A percentile compares a stretch with the other conserved stretches of the same genome.
Conservation (phyloP, 2,329 filamentous ascomycete genomes). For the Pseudocercospora vitis region DNA sequence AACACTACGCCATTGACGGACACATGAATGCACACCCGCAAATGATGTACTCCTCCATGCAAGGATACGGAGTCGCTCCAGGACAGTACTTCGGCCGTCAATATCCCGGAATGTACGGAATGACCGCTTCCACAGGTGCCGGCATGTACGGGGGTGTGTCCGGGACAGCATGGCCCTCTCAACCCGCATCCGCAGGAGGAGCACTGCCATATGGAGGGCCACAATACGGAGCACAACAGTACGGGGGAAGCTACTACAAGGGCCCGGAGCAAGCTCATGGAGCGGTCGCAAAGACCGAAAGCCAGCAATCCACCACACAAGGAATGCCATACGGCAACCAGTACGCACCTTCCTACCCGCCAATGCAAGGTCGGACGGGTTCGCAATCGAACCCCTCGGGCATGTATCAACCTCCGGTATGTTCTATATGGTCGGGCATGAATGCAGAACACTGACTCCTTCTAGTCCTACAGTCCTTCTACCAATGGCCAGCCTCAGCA, state of each 20-base stretch:
- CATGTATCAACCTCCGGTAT: conserved; percentile 33
- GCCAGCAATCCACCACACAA: conserved; percentile 27
- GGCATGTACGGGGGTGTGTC: conserved; percentile 33
- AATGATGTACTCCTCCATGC: conserved; percentile 36
- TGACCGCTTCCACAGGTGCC: conserved; percentile 27
- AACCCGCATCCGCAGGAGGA: conserved; percentile 27
- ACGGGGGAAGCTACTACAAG: conserved; percentile 32
- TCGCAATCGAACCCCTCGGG: conserved; percentile 28
- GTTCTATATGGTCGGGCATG: too few species aligned
- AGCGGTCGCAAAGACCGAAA: conserved; percentile 31
- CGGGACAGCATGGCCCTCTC: conserved; percentile 31
- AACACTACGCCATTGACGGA: conserved; percentile 40
- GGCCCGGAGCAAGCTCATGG: conserved; percentile 27
- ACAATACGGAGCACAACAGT: conserved; percentile 32
- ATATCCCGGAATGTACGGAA: conserved; percentile 36
- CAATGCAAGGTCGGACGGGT: conserved; percentile 30
- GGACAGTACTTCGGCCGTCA: conserved; percentile 36
- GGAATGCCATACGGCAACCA: conserved; percentile 31
- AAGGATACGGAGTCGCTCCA: conserved; percentile 34
- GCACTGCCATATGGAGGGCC: conserved; percentile 27
- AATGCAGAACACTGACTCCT: too few species aligned
- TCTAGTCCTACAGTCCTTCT: conserved; percentile 26
- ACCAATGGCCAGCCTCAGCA: conserved; percentile 31
- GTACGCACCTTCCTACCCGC: conserved; percentile 31
- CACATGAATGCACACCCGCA: conserved; percentile 40